Evolutionary conservation across 2,329 filamentous ascomycete species (phyloP).

Genomic region (Pseudogymnoascus sp.): DNA sequence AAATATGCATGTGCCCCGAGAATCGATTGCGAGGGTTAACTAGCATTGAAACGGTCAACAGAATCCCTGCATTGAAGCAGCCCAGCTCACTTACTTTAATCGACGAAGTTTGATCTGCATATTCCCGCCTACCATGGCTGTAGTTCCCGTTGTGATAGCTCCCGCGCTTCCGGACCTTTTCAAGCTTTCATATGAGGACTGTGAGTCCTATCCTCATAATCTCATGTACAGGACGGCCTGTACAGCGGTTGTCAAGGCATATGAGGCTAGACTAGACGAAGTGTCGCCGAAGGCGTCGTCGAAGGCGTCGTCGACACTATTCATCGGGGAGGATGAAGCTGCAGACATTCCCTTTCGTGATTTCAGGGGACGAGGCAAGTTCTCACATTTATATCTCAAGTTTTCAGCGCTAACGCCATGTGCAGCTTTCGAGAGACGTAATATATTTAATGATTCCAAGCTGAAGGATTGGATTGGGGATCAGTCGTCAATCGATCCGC

Average conservation of each 20-base stretch:
- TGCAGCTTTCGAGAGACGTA: neutral
- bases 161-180: neutral
- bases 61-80: neutral
- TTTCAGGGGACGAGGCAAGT: neutral
- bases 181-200: neutral
- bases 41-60: no score
- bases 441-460: neutral
- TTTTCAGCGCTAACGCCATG: neutral
- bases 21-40: no score
- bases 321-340: constrained; percentile 26
- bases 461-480: constrained; percentile 9
- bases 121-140: neutral
- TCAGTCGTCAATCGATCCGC: neutral
- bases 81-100: neutral
- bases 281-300: neutral
- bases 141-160: neutral
- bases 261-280: neutral
- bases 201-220: neutral
- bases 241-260: neutral
- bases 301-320: no score
- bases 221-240: neutral
- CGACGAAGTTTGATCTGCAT: neutral
- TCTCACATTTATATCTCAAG: neutral
- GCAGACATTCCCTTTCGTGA: constrained; percentile 28
- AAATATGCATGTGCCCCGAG: no score